Percentiles rank a stretch among this genome's conserved stretches.
Evolutionary conservation across 2,329 filamentous ascomycete genomes (phyloP).

Genomic region (Stromatinia cepivora): DNA sequence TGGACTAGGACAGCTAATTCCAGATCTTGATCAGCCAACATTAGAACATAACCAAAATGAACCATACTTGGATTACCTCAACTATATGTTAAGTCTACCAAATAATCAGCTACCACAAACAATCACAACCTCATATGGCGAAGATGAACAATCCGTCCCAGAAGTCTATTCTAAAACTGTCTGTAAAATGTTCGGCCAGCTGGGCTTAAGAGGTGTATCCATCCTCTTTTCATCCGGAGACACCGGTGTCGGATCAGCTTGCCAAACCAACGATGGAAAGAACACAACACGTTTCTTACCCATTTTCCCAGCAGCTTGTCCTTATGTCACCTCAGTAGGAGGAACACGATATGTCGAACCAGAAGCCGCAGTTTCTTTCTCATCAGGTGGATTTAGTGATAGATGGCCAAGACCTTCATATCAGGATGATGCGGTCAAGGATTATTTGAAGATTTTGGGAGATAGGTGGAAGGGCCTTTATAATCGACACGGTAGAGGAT

Average conservation of each 20-base stretch:
- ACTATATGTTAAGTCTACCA: conserved; percentile 53
- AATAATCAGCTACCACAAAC: conserved; percentile 56
- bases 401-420: conserved; percentile 51
- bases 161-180: conserved; percentile 59
- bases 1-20: conserved; percentile 47
- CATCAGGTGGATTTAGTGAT: conserved; percentile 52
- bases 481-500: conserved; percentile 51
- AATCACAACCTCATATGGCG: conserved; percentile 66
- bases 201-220: conserved; percentile 63
- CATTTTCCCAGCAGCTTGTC: conserved; percentile 65
- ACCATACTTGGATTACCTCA: conserved; percentile 63
- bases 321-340: conserved; percentile 66
- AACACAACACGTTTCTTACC: conserved; percentile 57
- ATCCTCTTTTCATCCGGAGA: conserved; percentile 63
- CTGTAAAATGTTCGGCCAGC: conserved; percentile 62
- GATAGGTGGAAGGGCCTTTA: conserved; percentile 49
- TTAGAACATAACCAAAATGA: conserved; percentile 61
- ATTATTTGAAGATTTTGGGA: conserved; percentile 47
- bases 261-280: conserved; percentile 59
- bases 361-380: conserved; percentile 44
- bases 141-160: conserved; percentile 66
- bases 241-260: conserved; percentile 52
- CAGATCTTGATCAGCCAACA: conserved; percentile 47
- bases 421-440: conserved; percentile 48
- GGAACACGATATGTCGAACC: conserved; percentile 54